Evolutionary conservation across 805 yeast species (phyloP).

Genomic region (Blastobotrys terrestris): DNA sequence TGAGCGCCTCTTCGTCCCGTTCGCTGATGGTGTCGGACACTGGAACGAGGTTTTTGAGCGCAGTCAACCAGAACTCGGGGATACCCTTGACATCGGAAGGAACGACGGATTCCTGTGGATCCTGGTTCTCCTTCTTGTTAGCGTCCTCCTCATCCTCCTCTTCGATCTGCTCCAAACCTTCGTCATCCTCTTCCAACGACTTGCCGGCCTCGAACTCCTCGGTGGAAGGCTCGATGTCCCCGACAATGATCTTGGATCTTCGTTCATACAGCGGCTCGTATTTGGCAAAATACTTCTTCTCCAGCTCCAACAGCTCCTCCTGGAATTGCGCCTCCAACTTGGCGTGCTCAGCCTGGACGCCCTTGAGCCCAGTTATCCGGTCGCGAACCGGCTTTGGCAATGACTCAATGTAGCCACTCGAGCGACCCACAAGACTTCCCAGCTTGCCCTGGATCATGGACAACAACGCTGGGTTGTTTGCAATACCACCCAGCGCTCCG

Average conservation of each 20-base stretch:
- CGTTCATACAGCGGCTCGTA: conserved; percentile 71
- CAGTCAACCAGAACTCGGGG: conserved; percentile 96
- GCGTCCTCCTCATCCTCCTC: conserved; percentile 39
- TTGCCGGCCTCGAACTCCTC: conserved; percentile 79
- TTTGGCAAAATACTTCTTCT: conserved; percentile 64
- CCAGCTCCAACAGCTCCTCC: conserved; percentile 78
- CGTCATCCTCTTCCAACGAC: conserved; percentile 53
- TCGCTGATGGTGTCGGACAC: conserved; percentile 82
- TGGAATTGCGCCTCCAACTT: conserved; percentile 87
- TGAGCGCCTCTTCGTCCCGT: conserved; percentile 80
- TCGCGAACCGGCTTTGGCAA: conserved; percentile 68
- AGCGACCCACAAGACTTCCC: conserved; percentile 75
- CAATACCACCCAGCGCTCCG: conserved; percentile 39
- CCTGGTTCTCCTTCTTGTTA: conserved; percentile 29
- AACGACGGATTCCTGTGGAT: conserved; percentile 35
- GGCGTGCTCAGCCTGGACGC: conserved; percentile 72
- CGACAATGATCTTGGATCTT: conserved; percentile 67
- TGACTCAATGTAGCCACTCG: conserved; percentile 76
- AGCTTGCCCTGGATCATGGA: conserved; percentile 87
- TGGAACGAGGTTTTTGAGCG: conserved; percentile 77
- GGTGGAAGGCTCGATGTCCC: conserved; percentile 66
- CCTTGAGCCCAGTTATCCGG: conserved; percentile 75
- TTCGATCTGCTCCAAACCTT: conserved; percentile 40
- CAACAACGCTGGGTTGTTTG: conserved; percentile 74
- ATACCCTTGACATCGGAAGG: conserved; percentile 54